Evolutionary conservation across 129 eudicot species (phyloP).

Genomic region (Helichrysum umbraculigerum): DNA sequence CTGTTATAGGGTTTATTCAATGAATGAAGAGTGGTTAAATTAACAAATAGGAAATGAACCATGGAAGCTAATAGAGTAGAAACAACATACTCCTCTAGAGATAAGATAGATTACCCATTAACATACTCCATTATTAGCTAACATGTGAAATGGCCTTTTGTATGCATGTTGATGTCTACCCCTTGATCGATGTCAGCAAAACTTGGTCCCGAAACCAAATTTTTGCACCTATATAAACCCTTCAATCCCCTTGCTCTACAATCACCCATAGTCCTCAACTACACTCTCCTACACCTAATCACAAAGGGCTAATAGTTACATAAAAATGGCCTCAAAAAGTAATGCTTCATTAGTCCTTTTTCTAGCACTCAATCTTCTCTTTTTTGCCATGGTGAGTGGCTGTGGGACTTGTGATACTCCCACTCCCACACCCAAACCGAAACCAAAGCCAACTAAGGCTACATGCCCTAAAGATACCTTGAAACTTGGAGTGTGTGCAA

Average conservation of each 20-base stretch:
- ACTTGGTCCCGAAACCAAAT: slow-evolving; percentile 9
- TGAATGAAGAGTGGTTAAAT: not conserved
- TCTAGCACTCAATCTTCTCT: slow-evolving; percentile 45
- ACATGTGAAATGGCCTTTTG: slow-evolving; percentile 16
- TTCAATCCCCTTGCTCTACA: slow-evolving; percentile 9
- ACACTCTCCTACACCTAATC: not conserved
- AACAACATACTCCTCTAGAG: not conserved
- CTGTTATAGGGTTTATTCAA: not conserved
- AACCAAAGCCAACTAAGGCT: slow-evolving; percentile 14
- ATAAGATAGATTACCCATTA: not conserved
- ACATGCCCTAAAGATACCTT: slow-evolving; percentile 40
- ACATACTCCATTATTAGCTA: not conserved
- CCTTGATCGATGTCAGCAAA: not conserved
- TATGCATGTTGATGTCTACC: slow-evolving; percentile 28
- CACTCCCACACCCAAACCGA: slow-evolving; percentile 28
- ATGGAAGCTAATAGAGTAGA: not conserved
- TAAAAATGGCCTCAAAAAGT: slow-evolving; percentile 39
- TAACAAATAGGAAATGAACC: not conserved
- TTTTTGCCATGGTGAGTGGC: slow-evolving; percentile 44
- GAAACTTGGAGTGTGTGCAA: slow-evolving; percentile 39
- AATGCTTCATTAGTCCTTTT: slow-evolving; percentile 35
- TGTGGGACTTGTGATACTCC: slow-evolving; percentile 21
- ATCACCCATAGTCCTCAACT: not conserved
- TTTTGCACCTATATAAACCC: slow-evolving; percentile 22
- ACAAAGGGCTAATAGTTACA: not conserved